Conservation (phyloP, 257 asterid species). For the Eucommia ulmoides region DNA sequence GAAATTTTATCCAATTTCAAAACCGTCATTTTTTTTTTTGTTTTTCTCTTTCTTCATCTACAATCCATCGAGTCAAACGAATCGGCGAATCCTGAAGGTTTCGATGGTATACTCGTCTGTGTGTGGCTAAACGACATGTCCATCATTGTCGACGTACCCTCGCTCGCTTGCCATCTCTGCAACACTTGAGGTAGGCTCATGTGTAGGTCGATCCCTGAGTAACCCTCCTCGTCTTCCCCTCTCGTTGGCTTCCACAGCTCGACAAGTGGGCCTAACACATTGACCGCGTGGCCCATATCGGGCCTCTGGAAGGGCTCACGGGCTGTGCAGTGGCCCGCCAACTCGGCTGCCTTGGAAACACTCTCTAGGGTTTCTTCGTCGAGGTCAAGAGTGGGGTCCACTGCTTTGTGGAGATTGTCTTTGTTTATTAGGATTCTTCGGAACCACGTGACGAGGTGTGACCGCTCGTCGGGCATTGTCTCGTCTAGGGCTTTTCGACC, state of each 20-base stretch:
- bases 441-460: slow-evolving; percentile 90
- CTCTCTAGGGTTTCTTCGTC: slow-evolving; percentile 72
- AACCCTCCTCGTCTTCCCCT: slow-evolving; percentile 47
- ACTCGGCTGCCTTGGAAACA: slow-evolving; percentile 74
- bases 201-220: slow-evolving; percentile 64
- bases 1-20: too few relatives aligned
- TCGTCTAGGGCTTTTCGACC: slow-evolving; percentile 85
- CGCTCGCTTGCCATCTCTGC: slow-evolving; percentile 87
- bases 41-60: slow-evolving; percentile 12
- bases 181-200: slow-evolving; percentile 89
- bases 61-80: slow-evolving; percentile 61
- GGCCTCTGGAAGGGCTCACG: slow-evolving; percentile 90
- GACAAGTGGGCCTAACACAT: slow-evolving; percentile 78
- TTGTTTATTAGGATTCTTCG: slow-evolving; percentile 77
- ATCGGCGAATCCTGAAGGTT: slow-evolving; percentile 67
- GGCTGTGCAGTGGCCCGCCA: slow-evolving; percentile 89
- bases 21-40: too few relatives aligned
- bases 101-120: slow-evolving; percentile 68
- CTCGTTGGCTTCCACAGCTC: slow-evolving; percentile 79
- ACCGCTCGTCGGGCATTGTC: slow-evolving; percentile 70
- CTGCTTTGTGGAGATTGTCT: slow-evolving; percentile 59
- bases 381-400: slow-evolving; percentile 54
- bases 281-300: slow-evolving; percentile 95
- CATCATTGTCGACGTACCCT: slow-evolving; percentile 91
- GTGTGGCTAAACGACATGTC: slow-evolving; percentile 52